These are phyloP conservation scores for Dactylellina cionopaga DNA, from an alignment of 2,329 filamentous ascomycete genomes.

Conservation along the genomic window DNA sequence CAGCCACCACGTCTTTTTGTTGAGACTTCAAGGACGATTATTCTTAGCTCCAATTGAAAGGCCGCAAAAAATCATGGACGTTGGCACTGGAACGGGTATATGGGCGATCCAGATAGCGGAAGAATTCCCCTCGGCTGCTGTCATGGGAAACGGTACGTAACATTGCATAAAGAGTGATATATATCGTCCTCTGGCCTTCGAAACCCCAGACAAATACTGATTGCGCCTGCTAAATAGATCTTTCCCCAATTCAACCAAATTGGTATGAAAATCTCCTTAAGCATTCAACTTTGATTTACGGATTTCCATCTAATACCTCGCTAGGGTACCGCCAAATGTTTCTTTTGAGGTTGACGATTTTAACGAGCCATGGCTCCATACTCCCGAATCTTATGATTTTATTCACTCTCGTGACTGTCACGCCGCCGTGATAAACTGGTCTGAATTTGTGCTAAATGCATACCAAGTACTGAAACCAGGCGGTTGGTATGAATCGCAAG, in stretches of 20 bases:
- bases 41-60: constrained; percentile 63
- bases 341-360: constrained; percentile 56
- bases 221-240: constrained; percentile 57
- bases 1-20: constrained; percentile 64
- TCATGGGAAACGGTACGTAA: constrained; percentile 53
- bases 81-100: constrained; percentile 67
- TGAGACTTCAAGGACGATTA: constrained; percentile 63
- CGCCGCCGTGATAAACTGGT: constrained; percentile 69
- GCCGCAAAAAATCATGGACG: constrained; percentile 63
- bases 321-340: constrained; percentile 53
- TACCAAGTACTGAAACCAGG: constrained; percentile 64
- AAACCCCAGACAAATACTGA: too few relatives aligned
- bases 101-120: constrained; percentile 66
- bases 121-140: constrained; percentile 51
- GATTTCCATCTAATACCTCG: neutral
- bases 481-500: constrained; percentile 61
- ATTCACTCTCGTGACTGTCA: constrained; percentile 63
- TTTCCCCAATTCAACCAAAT: constrained; percentile 59
- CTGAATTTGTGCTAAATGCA: constrained; percentile 66
- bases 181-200: too few relatives aligned
- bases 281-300: too few relatives aligned
- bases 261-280: constrained; percentile 50
- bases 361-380: constrained; percentile 54
- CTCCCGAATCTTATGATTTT: constrained; percentile 53
- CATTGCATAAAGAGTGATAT: too few relatives aligned